These are phyloP conservation scores for Aspergillus ostianus DNA, from an alignment of 495 filamentous ascomycete species.

Conservation along the genomic window DNA sequence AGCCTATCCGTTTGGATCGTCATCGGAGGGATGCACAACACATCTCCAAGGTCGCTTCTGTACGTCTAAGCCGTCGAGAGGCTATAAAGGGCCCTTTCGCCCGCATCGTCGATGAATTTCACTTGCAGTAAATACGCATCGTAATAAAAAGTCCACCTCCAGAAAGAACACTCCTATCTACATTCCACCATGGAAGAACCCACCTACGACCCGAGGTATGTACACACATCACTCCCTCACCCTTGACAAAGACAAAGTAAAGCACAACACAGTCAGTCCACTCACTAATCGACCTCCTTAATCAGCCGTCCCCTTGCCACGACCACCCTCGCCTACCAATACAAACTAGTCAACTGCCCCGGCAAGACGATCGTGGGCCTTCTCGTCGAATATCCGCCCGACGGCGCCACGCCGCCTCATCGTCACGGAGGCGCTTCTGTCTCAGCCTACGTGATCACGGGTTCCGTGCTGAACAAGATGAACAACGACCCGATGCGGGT, in stretches of 20 bases:
- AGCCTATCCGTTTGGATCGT: too few species aligned
- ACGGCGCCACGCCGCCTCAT: constrained; percentile 39
- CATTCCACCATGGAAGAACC: constrained; percentile 9
- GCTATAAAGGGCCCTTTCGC: too few species aligned
- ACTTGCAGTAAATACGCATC: too few species aligned
- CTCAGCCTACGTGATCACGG: constrained; percentile 27
- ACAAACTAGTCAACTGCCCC: constrained; percentile 35
- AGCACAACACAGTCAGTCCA: too few species aligned
- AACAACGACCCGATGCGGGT: constrained; percentile 31
- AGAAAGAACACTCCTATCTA: too few species aligned
- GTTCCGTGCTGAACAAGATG: constrained; percentile 38
- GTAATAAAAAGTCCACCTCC: too few species aligned
- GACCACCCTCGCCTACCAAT: constrained; percentile 25
- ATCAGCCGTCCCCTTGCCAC: constrained; percentile 27
- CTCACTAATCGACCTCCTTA: too few species aligned
- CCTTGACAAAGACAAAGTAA: background rate
- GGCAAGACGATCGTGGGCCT: constrained; percentile 34
- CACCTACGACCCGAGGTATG: constrained; percentile 7
- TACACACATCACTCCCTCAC: background rate
- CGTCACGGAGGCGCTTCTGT: constrained; percentile 41
- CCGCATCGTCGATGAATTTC: too few species aligned
- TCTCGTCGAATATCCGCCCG: constrained; percentile 32
- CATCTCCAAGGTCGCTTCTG: too few species aligned
- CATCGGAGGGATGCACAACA: too few species aligned
- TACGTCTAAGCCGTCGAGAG: too few species aligned